These are phyloP conservation scores for Eucalyptus virginea DNA, from an alignment of 345 rosid genomes.

Conservation along the genomic window DNA sequence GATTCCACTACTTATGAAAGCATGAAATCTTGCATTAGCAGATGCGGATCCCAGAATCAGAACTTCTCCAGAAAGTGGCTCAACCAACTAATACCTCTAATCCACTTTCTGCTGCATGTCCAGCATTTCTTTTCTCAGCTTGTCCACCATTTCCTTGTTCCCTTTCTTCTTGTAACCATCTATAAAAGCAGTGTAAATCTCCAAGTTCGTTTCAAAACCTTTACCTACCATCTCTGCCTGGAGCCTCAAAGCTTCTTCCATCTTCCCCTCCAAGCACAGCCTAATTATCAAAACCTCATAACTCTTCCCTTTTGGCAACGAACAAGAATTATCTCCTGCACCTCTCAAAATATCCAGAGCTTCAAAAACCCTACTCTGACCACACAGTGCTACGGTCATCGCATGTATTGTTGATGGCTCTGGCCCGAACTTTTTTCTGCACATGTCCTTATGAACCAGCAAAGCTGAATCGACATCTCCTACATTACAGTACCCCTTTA, in stretches of 20 bases:
- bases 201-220: slow-evolving; percentile 50
- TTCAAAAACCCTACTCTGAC: slow-evolving; percentile 26
- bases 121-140: slow-evolving; percentile 47
- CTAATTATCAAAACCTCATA: slow-evolving; percentile 47
- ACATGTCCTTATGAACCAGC: slow-evolving; percentile 49
- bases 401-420: slow-evolving; percentile 32
- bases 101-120: slow-evolving; percentile 9
- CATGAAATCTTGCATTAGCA: background rate
- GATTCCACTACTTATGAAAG: background rate
- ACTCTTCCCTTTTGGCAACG: slow-evolving; percentile 35
- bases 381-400: slow-evolving; percentile 35
- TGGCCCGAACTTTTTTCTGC: slow-evolving; percentile 29
- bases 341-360: slow-evolving; percentile 36
- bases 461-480: slow-evolving; percentile 43
- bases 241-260: slow-evolving; percentile 65
- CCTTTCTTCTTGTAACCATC: slow-evolving; percentile 43
- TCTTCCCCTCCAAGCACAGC: slow-evolving; percentile 44
- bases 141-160: slow-evolving; percentile 36
- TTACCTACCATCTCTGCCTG: slow-evolving; percentile 84
- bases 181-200: slow-evolving; percentile 49
- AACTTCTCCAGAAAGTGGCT: background rate
- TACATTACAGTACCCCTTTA: slow-evolving; percentile 46
- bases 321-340: slow-evolving; percentile 17
- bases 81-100: background rate
- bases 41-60: background rate